These are phyloP conservation scores for Moesziomyces sp. DNA, from an alignment of 1,284 basidiomycete species.

Conservation along the genomic window DNA sequence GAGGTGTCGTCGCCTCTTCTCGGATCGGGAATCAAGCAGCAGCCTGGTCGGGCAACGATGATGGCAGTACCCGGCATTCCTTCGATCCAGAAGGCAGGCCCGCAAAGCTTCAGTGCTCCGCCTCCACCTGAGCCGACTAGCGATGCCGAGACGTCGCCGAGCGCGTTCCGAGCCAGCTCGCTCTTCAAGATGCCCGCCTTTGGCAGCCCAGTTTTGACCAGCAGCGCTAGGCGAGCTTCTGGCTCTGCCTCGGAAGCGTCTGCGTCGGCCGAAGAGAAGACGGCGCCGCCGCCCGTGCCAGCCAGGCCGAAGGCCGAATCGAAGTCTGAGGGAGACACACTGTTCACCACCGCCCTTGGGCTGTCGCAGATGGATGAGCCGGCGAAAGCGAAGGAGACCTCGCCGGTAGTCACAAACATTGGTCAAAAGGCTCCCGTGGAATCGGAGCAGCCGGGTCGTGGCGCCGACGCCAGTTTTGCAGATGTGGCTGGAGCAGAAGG, in stretches of 20 bases:
- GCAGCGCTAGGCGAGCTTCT: neutral
- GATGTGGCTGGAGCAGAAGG: conserved; percentile 25
- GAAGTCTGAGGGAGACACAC: neutral
- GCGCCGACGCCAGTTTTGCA: conserved; percentile 11
- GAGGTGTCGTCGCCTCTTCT: conserved; percentile 18
- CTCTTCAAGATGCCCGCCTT: conserved; percentile 47
- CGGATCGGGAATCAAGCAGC: conserved; percentile 47
- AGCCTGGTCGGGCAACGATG: conserved; percentile 57
- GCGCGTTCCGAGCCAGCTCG: conserved; percentile 27
- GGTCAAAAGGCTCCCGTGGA: neutral
- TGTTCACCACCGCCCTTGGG: conserved; percentile 8
- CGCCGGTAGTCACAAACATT: neutral
- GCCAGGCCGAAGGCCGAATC: conserved; percentile 1
- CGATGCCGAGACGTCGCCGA: conserved; percentile 27
- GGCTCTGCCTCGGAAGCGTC: neutral
- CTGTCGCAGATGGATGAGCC: conserved; percentile 14
- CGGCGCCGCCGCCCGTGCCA: conserved; percentile 12
- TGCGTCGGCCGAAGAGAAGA: neutral
- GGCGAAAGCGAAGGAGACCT: neutral
- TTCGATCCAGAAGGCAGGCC: conserved; percentile 50
- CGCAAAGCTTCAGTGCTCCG: conserved; percentile 58
- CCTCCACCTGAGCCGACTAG: conserved; percentile 10
- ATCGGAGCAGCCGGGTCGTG: neutral
- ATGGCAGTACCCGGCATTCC: conserved; percentile 63
- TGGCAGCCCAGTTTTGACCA: conserved; percentile 26